Percentiles rank a stretch among this genome's conserved stretches.
phyloP scores from a whole-genome alignment of 1,284 basidiomycete genomes.

The Sporisorium sorghi region DNA sequence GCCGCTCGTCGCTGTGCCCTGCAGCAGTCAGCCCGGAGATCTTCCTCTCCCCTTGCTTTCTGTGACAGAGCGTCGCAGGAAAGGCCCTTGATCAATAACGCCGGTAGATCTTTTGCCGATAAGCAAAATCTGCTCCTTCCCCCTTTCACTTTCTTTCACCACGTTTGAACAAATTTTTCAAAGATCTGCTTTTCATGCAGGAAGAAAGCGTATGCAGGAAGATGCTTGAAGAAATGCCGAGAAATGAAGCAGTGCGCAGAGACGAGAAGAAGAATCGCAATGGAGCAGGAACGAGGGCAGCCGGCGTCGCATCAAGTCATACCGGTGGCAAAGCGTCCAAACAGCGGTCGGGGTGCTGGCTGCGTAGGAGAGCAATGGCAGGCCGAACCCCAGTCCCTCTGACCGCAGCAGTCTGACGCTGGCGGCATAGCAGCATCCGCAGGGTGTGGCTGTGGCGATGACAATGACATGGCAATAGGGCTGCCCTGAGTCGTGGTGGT shows the following conservation, averaged over 20 bases:
- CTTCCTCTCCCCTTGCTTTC: background rate
- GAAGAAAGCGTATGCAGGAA: constrained; percentile 1
- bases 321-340: constrained; percentile 32
- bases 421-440: background rate
- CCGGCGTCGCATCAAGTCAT: constrained; percentile 14
- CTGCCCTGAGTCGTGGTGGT: constrained; percentile 33
- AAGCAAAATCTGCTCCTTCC: constrained; percentile 2
- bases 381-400: constrained; percentile 12
- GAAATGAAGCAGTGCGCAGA: background rate
- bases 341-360: constrained; percentile 27
- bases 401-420: constrained; percentile 21
- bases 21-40: background rate
- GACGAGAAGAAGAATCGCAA: background rate
- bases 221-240: constrained; percentile 6
- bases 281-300: background rate
- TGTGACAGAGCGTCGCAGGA: background rate
- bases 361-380: constrained; percentile 28
- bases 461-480: constrained; percentile 14
- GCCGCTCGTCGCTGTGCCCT: background rate
- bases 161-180: constrained; percentile 1
- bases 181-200: constrained; percentile 15
- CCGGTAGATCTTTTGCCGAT: constrained; percentile 10
- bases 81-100: background rate
- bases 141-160: constrained; percentile 2
- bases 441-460: constrained; percentile 8